A percentile compares a stretch with the other conserved stretches of the same genome.
phyloP scores from a whole-genome alignment of 176 grass and related monocot species.

The Carex littledalei region DNA sequence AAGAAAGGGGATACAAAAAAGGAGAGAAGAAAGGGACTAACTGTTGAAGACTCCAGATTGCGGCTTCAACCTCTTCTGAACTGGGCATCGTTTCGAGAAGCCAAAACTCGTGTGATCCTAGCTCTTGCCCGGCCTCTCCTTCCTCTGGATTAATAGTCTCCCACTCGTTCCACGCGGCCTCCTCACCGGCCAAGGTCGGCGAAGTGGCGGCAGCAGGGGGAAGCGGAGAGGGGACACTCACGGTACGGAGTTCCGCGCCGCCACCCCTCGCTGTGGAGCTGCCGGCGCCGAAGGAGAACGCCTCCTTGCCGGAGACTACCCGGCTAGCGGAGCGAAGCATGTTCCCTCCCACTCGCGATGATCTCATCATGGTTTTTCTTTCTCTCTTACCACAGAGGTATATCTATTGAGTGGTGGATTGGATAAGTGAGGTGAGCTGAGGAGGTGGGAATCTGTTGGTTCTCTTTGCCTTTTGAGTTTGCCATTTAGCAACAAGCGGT shows the following conservation, averaged over 20 bases:
- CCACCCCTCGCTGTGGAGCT: slow-evolving; percentile 21
- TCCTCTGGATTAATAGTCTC: neutral
- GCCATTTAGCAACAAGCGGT: neutral
- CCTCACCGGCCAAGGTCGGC: slow-evolving; percentile 7
- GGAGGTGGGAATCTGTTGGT: neutral
- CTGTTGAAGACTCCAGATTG: slow-evolving; percentile 62
- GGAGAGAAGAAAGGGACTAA: slow-evolving; percentile 22
- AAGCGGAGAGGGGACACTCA: slow-evolving; percentile 30
- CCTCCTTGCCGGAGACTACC: slow-evolving; percentile 6
- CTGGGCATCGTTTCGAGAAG: slow-evolving; percentile 45
- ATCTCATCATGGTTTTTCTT: slow-evolving; percentile 31
- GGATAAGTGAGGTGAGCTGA: neutral
- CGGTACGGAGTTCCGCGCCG: neutral
- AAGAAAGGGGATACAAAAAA: neutral
- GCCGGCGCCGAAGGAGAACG: neutral
- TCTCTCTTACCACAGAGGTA: neutral
- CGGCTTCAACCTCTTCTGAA: slow-evolving; percentile 55
- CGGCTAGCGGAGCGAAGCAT: slow-evolving; percentile 32
- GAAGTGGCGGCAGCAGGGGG: slow-evolving; percentile 21
- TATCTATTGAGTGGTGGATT: neutral
- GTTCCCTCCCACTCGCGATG: slow-evolving; percentile 28
- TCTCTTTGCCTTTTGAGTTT: neutral
- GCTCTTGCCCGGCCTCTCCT: neutral
- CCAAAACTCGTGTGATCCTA: neutral
- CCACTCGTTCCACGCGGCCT: neutral